Base-by-base conservation (phyloP, 352 stramenopile genomes). In the Paralagenidium karlingii region DNA sequence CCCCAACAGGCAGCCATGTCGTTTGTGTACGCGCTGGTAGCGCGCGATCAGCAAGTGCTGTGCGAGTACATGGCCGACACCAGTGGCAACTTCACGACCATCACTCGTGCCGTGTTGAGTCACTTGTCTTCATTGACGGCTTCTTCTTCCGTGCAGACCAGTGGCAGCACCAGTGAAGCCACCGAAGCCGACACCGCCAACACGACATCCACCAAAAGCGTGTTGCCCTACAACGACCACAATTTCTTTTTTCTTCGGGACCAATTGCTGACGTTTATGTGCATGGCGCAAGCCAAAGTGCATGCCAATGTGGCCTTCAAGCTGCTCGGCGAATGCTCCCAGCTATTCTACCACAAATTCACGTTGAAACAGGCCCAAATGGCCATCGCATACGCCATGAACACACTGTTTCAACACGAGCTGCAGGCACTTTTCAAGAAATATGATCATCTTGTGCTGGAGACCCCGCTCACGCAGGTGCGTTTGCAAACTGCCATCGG, bases 201-300 rank as follows among this genome's bases (percentile, higher is more conserved):
- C 4, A 22, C 47, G 9, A 21, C 48, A 16, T 36, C 55, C 0
- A 46, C 49, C 37, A 69, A 70, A 34, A 86, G 70, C 34, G 73
- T 87, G 31, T 82, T 83, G 28, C 61, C 67, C 3, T 83, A 83
- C 62, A 75, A 82, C 47, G 58, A 79, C 18, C 84, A 62, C 57
- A 82, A 83, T 34, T 90, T 87, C 43, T 87, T 84, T 48, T 90
- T 87, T 30, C 61, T 86, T 8, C 43, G 68, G 29, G 66, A 81
- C 20, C 63, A 83, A 18, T 68, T 60, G 0, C 51, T 90, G n/a
- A 73, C 70, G 34, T 90, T 70, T 45, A 80, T 87, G 66, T 90
- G 76, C 42, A 84, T 90, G 73, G 74, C 70, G 1, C 69, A 87
- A 34, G 68, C 79, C 37, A 60, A 66, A n/a, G 73, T 90, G 15